Percentiles rank a stretch among this genome's conserved stretches.
Conservation (phyloP, 257 asterid species). For the Penstemon davidsonii region DNA sequence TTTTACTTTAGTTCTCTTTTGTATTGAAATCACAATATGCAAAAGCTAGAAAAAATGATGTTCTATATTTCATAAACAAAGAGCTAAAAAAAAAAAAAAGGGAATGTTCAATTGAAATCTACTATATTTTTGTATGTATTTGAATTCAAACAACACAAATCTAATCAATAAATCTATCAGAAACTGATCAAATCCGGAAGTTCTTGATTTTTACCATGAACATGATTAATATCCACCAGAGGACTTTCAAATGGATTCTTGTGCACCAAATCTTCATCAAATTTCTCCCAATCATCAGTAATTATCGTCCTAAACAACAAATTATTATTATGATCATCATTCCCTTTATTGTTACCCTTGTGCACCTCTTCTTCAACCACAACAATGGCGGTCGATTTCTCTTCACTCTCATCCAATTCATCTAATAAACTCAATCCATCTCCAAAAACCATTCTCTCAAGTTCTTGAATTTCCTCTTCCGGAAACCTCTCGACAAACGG, state of each 20-base stretch:
- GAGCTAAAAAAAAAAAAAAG: no score
- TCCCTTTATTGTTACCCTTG: not conserved
- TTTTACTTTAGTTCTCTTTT: no score
- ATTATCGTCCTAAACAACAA: slow-evolving; percentile 33
- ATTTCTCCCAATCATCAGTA: slow-evolving; percentile 56
- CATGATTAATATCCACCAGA: not conserved
- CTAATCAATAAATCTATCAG: not conserved
- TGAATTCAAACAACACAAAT: no score
- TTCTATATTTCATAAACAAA: no score
- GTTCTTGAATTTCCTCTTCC: slow-evolving; percentile 57
- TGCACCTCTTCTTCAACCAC: slow-evolving; percentile 10
- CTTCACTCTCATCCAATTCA: slow-evolving; percentile 9
- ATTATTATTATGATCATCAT: not conserved
- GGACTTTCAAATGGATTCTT: slow-evolving; percentile 11
- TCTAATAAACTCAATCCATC: not conserved
- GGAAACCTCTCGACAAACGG: slow-evolving; percentile 57
- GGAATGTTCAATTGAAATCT: no score
- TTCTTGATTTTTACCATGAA: slow-evolving; percentile 4
- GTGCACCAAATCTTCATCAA: slow-evolving; percentile 39
- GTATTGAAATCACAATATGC: no score
- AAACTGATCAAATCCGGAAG: slow-evolving; percentile 52
- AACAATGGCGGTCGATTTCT: slow-evolving; percentile 25
- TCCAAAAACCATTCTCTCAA: slow-evolving; percentile 56
- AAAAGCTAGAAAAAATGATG: no score
- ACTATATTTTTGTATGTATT: no score